Conservation (phyloP, 805 yeast genomes). For the Sugiyamaella mastotermitis region DNA sequence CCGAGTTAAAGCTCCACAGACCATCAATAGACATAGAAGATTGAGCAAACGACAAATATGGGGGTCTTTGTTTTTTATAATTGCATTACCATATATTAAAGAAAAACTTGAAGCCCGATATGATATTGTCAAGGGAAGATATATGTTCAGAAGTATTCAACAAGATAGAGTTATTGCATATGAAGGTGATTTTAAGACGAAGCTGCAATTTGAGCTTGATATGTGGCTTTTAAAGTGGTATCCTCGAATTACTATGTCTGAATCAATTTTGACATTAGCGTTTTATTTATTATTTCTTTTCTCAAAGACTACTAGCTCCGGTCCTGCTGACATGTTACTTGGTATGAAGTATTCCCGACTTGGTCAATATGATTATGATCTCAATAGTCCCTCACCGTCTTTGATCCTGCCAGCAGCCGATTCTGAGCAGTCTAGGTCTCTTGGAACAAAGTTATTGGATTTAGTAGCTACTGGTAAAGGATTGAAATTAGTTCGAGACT, state of each 20-base stretch:
- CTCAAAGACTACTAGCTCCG: constrained; percentile 58
- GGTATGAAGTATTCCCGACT: constrained; percentile 62
- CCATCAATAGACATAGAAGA: constrained; percentile 46
- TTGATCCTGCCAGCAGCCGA: constrained; percentile 2
- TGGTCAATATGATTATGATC: constrained; percentile 27
- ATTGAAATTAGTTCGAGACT: constrained; percentile 24
- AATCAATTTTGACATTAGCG: constrained; percentile 46
- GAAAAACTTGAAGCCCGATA: constrained; percentile 63
- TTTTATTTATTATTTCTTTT: constrained; percentile 62
- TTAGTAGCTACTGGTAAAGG: constrained; percentile 27
- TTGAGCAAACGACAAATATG: constrained; percentile 48
- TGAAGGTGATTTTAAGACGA: constrained; percentile 10
- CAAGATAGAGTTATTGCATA: constrained; percentile 22
- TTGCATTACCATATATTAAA: constrained; percentile 60
- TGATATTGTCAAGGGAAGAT: constrained; percentile 57
- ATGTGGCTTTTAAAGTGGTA: constrained; percentile 48
- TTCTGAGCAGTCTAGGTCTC: constrained; percentile 6
- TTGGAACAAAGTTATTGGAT: constrained; percentile 13
- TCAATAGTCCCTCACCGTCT: constrained; percentile 4
- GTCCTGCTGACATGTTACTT: constrained; percentile 54
- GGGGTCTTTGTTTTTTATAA: constrained; percentile 46
- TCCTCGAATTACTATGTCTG: constrained; percentile 48
- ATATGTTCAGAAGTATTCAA: constrained; percentile 42
- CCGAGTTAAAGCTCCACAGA: constrained; percentile 26
- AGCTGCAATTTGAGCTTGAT: constrained; percentile 26